Evolutionary conservation across 345 rosid genomes (phyloP).

Genomic region (Corchorus capsularis): DNA sequence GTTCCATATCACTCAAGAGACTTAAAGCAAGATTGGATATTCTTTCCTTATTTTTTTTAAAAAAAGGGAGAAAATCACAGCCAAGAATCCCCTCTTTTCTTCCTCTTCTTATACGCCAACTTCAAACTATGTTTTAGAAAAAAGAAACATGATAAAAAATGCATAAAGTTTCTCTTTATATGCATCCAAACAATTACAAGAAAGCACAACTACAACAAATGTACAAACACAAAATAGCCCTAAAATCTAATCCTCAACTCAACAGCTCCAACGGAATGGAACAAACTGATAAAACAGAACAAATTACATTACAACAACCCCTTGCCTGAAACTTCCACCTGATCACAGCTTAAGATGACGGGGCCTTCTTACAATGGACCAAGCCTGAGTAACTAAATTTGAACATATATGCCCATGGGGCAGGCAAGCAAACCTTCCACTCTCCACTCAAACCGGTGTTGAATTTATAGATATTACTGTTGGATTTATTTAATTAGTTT

Average conservation of each 20-base stretch:
- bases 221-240: conserved; percentile 40
- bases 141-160: background rate
- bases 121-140: too few species aligned
- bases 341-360: conserved; percentile 23
- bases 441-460: too few species aligned
- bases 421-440: conserved; percentile 48
- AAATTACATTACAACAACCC: conserved; percentile 26
- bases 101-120: too few species aligned
- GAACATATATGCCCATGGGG: conserved; percentile 35
- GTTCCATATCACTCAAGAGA: too few species aligned
- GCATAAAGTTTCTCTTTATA: background rate
- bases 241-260: conserved; percentile 33
- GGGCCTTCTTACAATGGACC: conserved; percentile 18
- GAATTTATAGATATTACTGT: too few species aligned
- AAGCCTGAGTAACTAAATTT: conserved; percentile 26
- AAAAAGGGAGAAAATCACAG: too few species aligned
- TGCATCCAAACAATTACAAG: conserved; percentile 5
- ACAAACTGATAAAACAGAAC: conserved; percentile 28
- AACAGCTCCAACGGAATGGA: conserved; percentile 25
- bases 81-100: too few species aligned
- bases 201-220: conserved; percentile 32
- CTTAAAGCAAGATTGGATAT: too few species aligned
- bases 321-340: conserved; percentile 20
- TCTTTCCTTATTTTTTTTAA: too few species aligned
- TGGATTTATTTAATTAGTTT: too few species aligned